Evolutionary conservation across 768 basidiomycete genomes (phyloP).

Genomic region (Xanthoconium stramineum): DNA sequence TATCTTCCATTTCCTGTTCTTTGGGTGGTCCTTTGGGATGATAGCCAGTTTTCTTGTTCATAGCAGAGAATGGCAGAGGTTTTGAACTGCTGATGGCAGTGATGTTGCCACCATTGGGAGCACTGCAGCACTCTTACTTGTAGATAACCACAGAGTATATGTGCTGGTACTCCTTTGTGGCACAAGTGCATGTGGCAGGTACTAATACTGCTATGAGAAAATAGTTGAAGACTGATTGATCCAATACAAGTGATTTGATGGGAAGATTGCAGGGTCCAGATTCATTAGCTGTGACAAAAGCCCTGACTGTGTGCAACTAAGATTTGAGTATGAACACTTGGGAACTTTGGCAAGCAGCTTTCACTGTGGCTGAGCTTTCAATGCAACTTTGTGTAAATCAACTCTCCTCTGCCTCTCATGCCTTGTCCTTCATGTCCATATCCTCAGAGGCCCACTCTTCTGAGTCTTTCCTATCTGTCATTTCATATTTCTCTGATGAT

Average conservation of each 20-base stretch:
- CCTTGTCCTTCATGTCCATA: slow-evolving; percentile 36
- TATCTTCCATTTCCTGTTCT: slow-evolving; percentile 66
- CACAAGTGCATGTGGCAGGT: slow-evolving; percentile 16
- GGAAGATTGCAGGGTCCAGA: slow-evolving; percentile 62
- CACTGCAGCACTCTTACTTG: slow-evolving; percentile 58
- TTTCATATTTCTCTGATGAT: slow-evolving; percentile 48
- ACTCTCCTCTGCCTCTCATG: slow-evolving; percentile 29
- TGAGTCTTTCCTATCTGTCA: slow-evolving; percentile 54
- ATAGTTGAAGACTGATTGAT: slow-evolving; percentile 48
- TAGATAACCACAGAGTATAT: slow-evolving; percentile 36
- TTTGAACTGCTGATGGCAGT: slow-evolving; percentile 35
- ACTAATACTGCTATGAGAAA: slow-evolving; percentile 32
- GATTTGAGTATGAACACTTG: slow-evolving; percentile 58
- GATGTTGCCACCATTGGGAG: slow-evolving; percentile 54
- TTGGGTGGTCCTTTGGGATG: slow-evolving; percentile 64
- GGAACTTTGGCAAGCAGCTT: slow-evolving; percentile 74
- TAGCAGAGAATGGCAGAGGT: slow-evolving; percentile 19
- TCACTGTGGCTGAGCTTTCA: slow-evolving; percentile 60
- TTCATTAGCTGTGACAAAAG: slow-evolving; percentile 68
- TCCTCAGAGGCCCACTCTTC: slow-evolving; percentile 66
- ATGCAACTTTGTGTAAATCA: slow-evolving; percentile 51
- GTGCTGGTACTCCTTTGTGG: slow-evolving; percentile 30
- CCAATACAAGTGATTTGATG: slow-evolving; percentile 57
- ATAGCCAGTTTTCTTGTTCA: slow-evolving; percentile 41
- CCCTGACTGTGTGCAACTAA: slow-evolving; percentile 53